Percentiles rank a stretch among this genome's conserved stretches.
Evolutionary conservation across 139 green algal genomes (phyloP).

Genomic region (Coelastrella sp.): DNA sequence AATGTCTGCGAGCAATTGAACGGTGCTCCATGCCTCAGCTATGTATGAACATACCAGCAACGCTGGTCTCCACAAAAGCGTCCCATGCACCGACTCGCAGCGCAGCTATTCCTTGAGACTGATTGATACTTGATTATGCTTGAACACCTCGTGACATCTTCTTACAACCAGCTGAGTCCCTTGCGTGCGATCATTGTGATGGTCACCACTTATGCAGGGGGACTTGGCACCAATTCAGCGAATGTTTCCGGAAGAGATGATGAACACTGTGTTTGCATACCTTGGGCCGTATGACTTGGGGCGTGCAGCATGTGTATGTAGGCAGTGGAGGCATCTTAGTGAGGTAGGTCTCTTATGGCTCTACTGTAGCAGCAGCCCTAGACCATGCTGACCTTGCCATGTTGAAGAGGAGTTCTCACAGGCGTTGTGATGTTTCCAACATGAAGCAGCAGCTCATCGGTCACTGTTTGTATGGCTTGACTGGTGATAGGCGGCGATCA

Average conservation of each 20-base stretch:
- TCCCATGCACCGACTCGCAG: not conserved
- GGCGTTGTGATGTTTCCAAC: too few species aligned
- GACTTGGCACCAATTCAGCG: slow-evolving; percentile 78
- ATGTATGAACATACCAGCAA: not conserved
- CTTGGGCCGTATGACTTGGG: slow-evolving; percentile 72
- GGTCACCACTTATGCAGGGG: slow-evolving; percentile 39
- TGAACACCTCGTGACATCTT: too few species aligned
- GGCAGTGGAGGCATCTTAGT: slow-evolving; percentile 65
- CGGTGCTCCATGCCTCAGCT: not conserved
- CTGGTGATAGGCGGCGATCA: not conserved
- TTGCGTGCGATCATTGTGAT: too few species aligned
- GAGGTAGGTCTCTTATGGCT: slow-evolving; percentile 28
- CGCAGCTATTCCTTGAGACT: too few species aligned
- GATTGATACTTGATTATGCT: too few species aligned
- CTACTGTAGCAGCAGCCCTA: slow-evolving; percentile 5
- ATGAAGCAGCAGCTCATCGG: too few species aligned
- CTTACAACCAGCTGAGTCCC: too few species aligned
- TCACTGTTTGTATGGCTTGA: too few species aligned
- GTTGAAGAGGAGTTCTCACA: too few species aligned
- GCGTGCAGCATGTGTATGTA: slow-evolving; percentile 74
- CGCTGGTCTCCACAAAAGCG: not conserved
- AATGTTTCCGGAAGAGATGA: slow-evolving; percentile 80
- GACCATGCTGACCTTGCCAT: too few species aligned
- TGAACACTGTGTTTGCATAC: slow-evolving; percentile 66
- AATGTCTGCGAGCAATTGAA: not conserved